Base-by-base conservation (phyloP, 305 asterid genomes). In the Solanum chacoense region DNA sequence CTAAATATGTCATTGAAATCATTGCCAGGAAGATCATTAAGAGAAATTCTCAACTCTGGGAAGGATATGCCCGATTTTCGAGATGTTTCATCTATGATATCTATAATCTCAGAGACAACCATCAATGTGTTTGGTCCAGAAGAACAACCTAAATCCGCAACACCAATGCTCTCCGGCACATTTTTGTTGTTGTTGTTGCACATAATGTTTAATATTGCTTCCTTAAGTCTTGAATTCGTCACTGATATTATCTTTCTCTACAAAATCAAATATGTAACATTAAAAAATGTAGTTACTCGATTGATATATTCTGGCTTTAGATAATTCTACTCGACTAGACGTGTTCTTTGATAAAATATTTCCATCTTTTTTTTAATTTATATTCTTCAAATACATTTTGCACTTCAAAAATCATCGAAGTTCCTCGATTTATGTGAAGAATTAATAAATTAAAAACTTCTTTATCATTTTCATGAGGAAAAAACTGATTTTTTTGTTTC, bases 131-230 rank as follows among this genome's bases (percentile, higher is more conserved):
- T 96, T 0, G 97, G 96, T 11, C 98, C 98, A 0, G 98, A 93
- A 0, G 98, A 91, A 79, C 98, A 96, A 2, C 98, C 98, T 4
- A 96, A 85, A 88, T 96, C 98, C 0, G 95, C 96, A 29, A 96
- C 91, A 1, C 95, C 95, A 90, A 95, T 91, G 78, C 93, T 91
- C 35, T 75, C 88, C 0, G 89, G 92, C 14, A 32, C 65, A 16
- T 89, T 84, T 11, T 73, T 71, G 31, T 85, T 85, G 8, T 85
- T 85, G 13, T 88, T 90, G 18, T 87, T 90, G 37, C 45, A 77
- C 65, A 93, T 1, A 22, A 86, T 65, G 2, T 78, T 92, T 5
- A n/a, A 29, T 28, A 94, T 91, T 11, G 94, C 94, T 87, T 93
- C 91, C 81, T 91, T 91, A 22, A 94, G 87, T 7, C 74, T 88